Conservation (phyloP, 192 early-diverging fungal species). For the Linnemannia schmuckeri region DNA sequence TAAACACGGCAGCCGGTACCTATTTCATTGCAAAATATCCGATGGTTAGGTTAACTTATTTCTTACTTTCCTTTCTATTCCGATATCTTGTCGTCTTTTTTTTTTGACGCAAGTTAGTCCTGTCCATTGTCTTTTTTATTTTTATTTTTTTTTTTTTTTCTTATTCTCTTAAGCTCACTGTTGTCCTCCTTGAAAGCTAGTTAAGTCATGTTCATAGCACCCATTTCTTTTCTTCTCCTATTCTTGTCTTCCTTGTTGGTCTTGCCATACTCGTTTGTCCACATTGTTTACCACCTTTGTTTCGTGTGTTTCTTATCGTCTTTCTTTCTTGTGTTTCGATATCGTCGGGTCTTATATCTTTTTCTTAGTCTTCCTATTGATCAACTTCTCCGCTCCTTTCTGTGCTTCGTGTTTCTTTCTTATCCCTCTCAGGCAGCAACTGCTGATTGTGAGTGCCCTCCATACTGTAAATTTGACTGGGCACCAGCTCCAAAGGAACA, state of each 20-base stretch:
- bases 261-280: not conserved
- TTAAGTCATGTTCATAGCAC: not conserved
- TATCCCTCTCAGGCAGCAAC: too few species aligned
- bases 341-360: too few species aligned
- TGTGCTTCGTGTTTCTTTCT: too few species aligned
- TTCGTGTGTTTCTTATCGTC: too few species aligned
- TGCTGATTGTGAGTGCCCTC: too few species aligned
- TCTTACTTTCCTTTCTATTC: too few species aligned
- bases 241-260: not conserved
- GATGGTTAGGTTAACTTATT: not conserved
- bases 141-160: not conserved
- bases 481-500: not conserved
- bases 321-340: too few species aligned
- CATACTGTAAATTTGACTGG: too few species aligned
- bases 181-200: too few species aligned
- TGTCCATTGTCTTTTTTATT: not conserved
- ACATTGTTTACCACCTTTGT: not conserved
- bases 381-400: too few species aligned
- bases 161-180: not conserved
- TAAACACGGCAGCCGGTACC: conserved; percentile 36
- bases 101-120: not conserved
- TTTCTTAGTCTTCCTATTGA: too few species aligned
- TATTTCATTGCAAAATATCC: not conserved
- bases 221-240: not conserved
- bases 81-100: too few species aligned